Conservation (phyloP, 2,329 filamentous ascomycete genomes). For the Penicillium sp. region DNA sequence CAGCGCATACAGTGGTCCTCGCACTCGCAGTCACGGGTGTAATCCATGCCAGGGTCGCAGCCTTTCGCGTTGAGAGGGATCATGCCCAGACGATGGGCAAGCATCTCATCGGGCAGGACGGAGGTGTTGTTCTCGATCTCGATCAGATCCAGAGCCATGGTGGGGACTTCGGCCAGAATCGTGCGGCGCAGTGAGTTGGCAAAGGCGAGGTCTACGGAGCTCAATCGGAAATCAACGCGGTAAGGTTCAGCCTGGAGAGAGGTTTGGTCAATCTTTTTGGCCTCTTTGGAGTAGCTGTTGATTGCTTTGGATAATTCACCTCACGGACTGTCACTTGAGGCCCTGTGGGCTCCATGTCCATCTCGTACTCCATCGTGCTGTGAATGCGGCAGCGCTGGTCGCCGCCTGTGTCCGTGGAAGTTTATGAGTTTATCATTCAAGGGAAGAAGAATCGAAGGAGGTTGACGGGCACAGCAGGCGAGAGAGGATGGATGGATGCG, state of each 20-base stretch:
- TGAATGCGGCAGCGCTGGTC: slow-evolving; percentile 28
- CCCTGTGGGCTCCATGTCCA: slow-evolving; percentile 53
- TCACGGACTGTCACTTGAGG: slow-evolving; percentile 55
- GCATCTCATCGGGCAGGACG: slow-evolving; percentile 95
- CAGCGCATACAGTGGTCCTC: slow-evolving; percentile 93
- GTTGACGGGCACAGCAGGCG: neutral
- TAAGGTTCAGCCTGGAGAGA: slow-evolving; percentile 70
- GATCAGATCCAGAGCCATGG: slow-evolving; percentile 91
- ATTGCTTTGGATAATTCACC: slow-evolving; percentile 30
- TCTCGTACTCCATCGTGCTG: slow-evolving; percentile 49
- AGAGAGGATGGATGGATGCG: neutral
- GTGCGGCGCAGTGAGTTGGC: slow-evolving; percentile 90
- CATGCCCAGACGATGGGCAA: slow-evolving; percentile 88
- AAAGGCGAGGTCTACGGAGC: slow-evolving; percentile 85
- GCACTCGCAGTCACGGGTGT: slow-evolving; percentile 94
- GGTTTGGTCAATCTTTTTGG: neutral
- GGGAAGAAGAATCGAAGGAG: neutral
- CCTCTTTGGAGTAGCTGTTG: neutral
- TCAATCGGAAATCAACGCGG: slow-evolving; percentile 89
- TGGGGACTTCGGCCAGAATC: slow-evolving; percentile 92
- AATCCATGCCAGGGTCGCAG: slow-evolving; percentile 77
- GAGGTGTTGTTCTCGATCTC: slow-evolving; percentile 92
- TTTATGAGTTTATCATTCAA: slow-evolving; percentile 11
- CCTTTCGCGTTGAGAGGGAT: slow-evolving; percentile 85
- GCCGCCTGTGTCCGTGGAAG: slow-evolving; percentile 16